Percentiles rank a stretch among this genome's conserved stretches.
phyloP scores from a whole-genome alignment of 176 grass and related monocot species.

The Sorghum bicolor region DNA sequence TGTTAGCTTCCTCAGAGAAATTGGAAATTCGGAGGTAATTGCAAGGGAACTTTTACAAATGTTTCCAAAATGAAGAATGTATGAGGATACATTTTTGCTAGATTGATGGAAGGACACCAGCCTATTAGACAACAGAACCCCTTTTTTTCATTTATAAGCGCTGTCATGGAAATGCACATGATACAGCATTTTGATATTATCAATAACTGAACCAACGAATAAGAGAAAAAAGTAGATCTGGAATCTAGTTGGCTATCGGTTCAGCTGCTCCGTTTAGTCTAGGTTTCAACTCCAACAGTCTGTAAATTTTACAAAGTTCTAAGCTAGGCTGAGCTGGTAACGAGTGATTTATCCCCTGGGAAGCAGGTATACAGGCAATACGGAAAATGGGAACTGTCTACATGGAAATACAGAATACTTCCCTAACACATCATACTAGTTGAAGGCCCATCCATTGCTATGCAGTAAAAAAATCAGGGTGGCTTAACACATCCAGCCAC shows the following conservation, averaged over 20 bases:
- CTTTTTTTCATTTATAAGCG: not conserved
- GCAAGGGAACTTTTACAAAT: not conserved
- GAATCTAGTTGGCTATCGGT: not conserved
- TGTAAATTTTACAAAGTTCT: not conserved
- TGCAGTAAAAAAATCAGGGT: not conserved
- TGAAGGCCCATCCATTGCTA: not conserved
- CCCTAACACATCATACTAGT: not conserved
- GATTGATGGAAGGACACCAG: not conserved
- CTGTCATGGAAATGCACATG: not conserved
- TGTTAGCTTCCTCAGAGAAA: no score
- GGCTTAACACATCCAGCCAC: not conserved
- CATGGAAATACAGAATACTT: not conserved
- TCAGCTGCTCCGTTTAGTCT: not conserved
- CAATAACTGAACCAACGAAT: not conserved
- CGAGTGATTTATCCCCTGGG: not conserved
- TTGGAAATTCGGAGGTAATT: no score
- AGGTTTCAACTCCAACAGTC: not conserved
- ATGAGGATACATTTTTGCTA: not conserved
- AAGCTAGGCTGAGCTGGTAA: not conserved
- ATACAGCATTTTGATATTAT: not conserved
- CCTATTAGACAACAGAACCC: not conserved
- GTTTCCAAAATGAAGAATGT: not conserved
- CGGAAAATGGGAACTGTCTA: not conserved
- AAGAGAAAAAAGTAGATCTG: not conserved
- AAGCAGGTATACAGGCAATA: not conserved